Evolutionary conservation across 371 early-diverging fungal species (phyloP).

Genomic region (Mucor saturninus): DNA sequence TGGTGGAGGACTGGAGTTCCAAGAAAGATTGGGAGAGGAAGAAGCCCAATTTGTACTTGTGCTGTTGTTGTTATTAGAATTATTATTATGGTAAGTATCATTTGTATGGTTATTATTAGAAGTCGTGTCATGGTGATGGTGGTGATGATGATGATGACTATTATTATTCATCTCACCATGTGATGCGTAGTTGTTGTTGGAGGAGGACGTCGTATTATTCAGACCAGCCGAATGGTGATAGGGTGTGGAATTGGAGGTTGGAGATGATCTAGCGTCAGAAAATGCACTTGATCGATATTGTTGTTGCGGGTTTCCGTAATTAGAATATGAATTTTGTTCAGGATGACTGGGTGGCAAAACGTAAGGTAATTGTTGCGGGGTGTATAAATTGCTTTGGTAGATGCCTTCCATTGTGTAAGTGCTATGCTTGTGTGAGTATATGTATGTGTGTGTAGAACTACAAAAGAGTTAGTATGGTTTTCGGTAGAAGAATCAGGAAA

Average conservation of each 20-base stretch:
- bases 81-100: background rate
- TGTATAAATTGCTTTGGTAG: conserved; percentile 40
- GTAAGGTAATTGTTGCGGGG: conserved; percentile 38
- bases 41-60: background rate
- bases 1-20: conserved; percentile 25
- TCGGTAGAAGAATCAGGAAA: background rate
- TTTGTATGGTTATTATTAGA: background rate
- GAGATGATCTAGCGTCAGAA: conserved; percentile 33
- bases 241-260: conserved; percentile 19
- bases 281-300: conserved; percentile 40
- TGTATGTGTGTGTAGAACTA: background rate
- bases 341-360: conserved; percentile 27
- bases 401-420: conserved; percentile 41
- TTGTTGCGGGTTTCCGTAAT: conserved; percentile 17
- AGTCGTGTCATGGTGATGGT: conserved; percentile 8
- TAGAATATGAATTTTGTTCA: conserved; percentile 25
- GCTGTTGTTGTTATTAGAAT: background rate
- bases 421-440: background rate
- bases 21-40: conserved; percentile 20
- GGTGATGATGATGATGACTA: background rate
- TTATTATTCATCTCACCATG: conserved; percentile 3
- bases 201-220: conserved; percentile 11
- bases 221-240: conserved; percentile 26
- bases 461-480: no score
- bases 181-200: conserved; percentile 4